Evolutionary conservation across 257 asterid species (phyloP).

Genomic region (Nicotiana attenuata): DNA sequence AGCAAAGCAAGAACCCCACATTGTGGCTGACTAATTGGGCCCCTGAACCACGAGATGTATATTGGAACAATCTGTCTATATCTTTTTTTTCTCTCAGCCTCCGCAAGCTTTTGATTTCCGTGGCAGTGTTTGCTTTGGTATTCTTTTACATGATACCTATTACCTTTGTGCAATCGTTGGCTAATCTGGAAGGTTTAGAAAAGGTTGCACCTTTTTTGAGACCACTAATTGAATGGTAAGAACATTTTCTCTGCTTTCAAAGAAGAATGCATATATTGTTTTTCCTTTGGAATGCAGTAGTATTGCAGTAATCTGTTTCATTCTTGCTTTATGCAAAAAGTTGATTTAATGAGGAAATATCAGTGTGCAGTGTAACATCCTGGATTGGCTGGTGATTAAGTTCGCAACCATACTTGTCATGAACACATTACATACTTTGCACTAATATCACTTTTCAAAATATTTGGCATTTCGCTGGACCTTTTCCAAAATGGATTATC

Average conservation of each 20-base stretch:
- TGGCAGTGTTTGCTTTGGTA: slow-evolving; percentile 67
- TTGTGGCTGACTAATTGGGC: slow-evolving; percentile 91
- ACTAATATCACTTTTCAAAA: neutral
- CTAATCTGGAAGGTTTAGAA: slow-evolving; percentile 92
- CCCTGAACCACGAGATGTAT: slow-evolving; percentile 94
- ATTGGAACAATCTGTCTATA: slow-evolving; percentile 81
- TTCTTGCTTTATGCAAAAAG: neutral
- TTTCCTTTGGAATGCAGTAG: neutral
- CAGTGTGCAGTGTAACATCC: neutral
- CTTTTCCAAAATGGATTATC: neutral
- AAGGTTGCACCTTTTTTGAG: slow-evolving; percentile 90
- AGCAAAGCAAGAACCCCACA: slow-evolving; percentile 89
- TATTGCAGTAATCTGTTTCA: neutral
- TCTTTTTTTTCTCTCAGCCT: slow-evolving; percentile 78
- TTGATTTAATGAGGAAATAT: neutral
- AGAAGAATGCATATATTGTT: neutral
- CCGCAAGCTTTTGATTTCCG: slow-evolving; percentile 60
- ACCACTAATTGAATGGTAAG: slow-evolving; percentile 87
- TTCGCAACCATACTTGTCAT: neutral
- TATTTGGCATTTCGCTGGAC: neutral
- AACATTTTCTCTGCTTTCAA: slow-evolving; percentile 1
- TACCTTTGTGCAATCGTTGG: slow-evolving; percentile 94
- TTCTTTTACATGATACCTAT: slow-evolving; percentile 99
- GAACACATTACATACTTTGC: neutral
- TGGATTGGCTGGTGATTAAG: neutral